These are phyloP conservation scores for Fomitopsis schrenkii DNA, from an alignment of 1,284 basidiomycete genomes.

Conservation along the genomic window DNA sequence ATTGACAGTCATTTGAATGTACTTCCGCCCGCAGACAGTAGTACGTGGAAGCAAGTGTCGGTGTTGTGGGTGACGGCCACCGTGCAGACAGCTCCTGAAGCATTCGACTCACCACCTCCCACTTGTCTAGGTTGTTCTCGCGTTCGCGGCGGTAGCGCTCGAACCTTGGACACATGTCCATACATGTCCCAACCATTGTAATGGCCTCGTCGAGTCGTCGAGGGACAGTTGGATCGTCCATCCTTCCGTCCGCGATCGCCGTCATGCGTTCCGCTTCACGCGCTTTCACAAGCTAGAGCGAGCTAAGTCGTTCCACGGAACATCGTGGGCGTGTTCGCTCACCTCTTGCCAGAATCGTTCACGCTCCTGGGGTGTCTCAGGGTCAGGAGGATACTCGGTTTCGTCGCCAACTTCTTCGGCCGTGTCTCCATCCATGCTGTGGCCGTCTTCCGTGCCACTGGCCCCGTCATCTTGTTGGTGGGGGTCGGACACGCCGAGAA, in stretches of 20 bases:
- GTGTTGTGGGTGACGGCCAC: constrained; percentile 1
- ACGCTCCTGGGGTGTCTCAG: constrained; percentile 54
- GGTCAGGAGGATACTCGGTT: constrained; percentile 25
- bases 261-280: constrained; percentile 73
- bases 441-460: constrained; percentile 23
- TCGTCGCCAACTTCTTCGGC: constrained; percentile 21
- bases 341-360: constrained; percentile 70
- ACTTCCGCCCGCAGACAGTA: too few relatives aligned
- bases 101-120: constrained; percentile 69
- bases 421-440: constrained; percentile 27
- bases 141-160: constrained; percentile 90
- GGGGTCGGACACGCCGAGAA: constrained; percentile 12
- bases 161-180: constrained; percentile 92
- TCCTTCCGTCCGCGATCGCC: constrained; percentile 82
- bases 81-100: not conserved
- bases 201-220: constrained; percentile 86
- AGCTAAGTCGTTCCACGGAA: constrained; percentile 19
- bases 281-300: constrained; percentile 57
- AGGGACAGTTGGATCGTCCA: constrained; percentile 79
- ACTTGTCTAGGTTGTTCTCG: constrained; percentile 85
- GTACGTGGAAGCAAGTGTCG: too few relatives aligned
- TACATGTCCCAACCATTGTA: constrained; percentile 86
- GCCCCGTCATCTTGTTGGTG: constrained; percentile 19
- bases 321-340: constrained; percentile 21
- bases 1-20: not conserved